phyloP scores from a whole-genome alignment of 176 grass and related monocot species.

The Carex cristatella region DNA sequence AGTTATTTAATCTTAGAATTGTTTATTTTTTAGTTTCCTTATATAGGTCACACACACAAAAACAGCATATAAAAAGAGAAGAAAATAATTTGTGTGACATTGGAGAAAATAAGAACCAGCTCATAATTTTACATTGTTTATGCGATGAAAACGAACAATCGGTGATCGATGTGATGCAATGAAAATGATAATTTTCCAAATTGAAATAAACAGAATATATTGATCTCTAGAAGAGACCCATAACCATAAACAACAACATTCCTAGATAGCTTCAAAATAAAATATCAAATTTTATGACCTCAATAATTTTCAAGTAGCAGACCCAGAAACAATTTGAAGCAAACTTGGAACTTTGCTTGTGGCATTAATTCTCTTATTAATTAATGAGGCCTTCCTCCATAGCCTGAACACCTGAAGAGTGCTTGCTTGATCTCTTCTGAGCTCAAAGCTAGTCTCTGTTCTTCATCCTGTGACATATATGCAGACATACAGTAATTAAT shows the following conservation, averaged over 20 bases:
- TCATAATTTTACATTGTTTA: not conserved
- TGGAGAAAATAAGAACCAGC: not conserved
- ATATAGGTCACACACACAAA: not conserved
- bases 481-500: not conserved
- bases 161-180: not conserved
- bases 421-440: slow-evolving; percentile 78
- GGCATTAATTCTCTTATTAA: not conserved
- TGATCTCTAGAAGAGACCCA: not conserved
- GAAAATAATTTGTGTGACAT: not conserved
- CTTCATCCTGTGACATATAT: slow-evolving; percentile 41
- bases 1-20: not conserved
- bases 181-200: not conserved
- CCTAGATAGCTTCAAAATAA: not conserved
- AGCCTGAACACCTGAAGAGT: slow-evolving; percentile 71
- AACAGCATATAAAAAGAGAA: not conserved
- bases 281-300: slow-evolving; percentile 6
- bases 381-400: slow-evolving; percentile 57
- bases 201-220: not conserved
- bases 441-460: slow-evolving; percentile 40
- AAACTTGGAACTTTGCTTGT: slow-evolving; percentile 4
- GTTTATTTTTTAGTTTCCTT: not conserved
- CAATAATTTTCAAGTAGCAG: not conserved
- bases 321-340: not conserved
- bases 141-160: not conserved
- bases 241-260: not conserved